Evolutionary conservation across 2,329 filamentous ascomycete genomes (phyloP).

Genomic region (Talaromyces sp.): DNA sequence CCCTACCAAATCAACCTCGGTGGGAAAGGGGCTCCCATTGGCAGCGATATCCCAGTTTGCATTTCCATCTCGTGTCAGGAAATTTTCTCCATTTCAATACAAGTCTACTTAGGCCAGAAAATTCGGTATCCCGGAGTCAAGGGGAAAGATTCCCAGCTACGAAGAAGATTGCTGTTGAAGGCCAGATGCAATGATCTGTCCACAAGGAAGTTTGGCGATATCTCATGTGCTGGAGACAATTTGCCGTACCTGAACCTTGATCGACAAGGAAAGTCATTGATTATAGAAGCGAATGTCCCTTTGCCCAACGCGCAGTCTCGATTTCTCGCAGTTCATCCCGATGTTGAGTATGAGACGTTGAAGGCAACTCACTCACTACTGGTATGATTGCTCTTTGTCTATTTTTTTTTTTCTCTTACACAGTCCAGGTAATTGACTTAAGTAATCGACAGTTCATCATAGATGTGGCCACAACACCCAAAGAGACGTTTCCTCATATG

Average conservation of each 20-base stretch:
- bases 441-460: conserved; percentile 3
- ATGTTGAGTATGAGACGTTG: conserved; percentile 6
- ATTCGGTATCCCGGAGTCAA: conserved; percentile 1
- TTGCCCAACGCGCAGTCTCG: background rate
- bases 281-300: conserved; percentile 2
- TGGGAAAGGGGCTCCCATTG: conserved; percentile 6
- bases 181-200: conserved; percentile 5
- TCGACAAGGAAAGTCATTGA: background rate
- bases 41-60: conserved; percentile 3
- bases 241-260: background rate
- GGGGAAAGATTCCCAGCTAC: conserved; percentile 1
- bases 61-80: background rate
- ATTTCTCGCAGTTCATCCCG: conserved; percentile 4
- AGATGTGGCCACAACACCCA: conserved; percentile 3
- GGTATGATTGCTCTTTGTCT: background rate
- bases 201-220: conserved; percentile 1
- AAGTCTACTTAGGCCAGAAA: conserved; percentile 5
- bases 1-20: conserved; percentile 3
- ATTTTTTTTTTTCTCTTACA: background rate
- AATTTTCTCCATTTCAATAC: conserved; percentile 4
- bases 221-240: background rate
- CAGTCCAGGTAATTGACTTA: background rate
- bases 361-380: conserved; percentile 4
- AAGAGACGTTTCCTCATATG: background rate
- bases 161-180: conserved; percentile 7